A percentile compares a stretch with the other conserved stretches of the same genome.
These are phyloP conservation scores for Boletus rufocinnamomeus DNA, from an alignment of 768 basidiomycete species.

Conservation along the genomic window DNA sequence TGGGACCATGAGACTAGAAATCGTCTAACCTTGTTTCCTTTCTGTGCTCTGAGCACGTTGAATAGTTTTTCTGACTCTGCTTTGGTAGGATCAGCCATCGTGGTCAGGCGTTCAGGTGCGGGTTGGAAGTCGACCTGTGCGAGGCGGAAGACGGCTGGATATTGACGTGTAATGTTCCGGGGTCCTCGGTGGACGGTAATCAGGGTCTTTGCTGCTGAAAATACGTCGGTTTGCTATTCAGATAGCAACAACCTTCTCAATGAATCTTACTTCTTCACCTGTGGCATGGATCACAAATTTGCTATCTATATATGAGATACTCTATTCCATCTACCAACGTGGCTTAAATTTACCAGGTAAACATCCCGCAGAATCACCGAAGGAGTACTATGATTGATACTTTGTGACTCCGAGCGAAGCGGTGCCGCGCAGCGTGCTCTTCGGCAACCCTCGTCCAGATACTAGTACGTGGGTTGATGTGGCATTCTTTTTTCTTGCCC, in stretches of 20 bases:
- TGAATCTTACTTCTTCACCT: background rate
- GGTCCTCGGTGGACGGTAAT: constrained; percentile 18
- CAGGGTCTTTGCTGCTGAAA: constrained; percentile 7
- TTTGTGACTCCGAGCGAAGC: background rate
- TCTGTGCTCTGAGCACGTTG: constrained; percentile 76
- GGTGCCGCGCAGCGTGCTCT: too few relatives aligned
- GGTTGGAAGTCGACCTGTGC: constrained; percentile 9
- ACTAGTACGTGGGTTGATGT: background rate
- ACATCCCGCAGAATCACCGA: background rate
- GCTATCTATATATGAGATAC: background rate
- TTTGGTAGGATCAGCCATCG: constrained; percentile 78
- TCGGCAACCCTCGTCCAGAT: background rate
- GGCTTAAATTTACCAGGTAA: background rate
- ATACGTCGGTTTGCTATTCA: too few relatives aligned
- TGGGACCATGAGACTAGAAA: background rate
- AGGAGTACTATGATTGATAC: background rate
- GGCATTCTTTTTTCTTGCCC: background rate
- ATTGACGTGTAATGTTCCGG: constrained; percentile 24
- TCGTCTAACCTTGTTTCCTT: constrained; percentile 77
- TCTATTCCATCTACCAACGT: background rate
- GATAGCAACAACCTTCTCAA: too few relatives aligned
- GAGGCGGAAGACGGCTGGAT: constrained; percentile 5
- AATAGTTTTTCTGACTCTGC: constrained; percentile 88
- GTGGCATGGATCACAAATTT: background rate
- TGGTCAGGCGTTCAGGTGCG: constrained; percentile 1